Evolutionary conservation across 129 eudicot species (phyloP), one percentile per base, ranked within the genome.

Genomic region (Tanacetum coccineum): DNA sequence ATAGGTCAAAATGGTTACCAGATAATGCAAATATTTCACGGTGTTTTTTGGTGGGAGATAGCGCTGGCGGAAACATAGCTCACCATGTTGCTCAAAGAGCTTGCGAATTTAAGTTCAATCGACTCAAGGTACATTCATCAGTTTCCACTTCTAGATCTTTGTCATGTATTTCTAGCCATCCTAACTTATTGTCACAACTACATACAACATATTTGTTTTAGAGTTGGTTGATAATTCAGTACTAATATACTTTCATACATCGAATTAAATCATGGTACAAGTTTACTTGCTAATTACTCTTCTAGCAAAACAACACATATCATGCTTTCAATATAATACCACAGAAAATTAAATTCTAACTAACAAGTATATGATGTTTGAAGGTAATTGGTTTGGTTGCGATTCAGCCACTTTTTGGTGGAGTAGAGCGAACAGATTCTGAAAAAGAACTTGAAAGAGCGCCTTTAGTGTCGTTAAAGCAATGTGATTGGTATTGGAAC

Each of bases 11-110:
- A 12, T 42, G 70, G 13, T 69, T 79, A 15, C 83, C 83, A 15
- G 64, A 55, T 22, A 74, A 74, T 47, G 75, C 51, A 3, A 59
- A 73, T 44, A 44, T 79, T 56, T 74, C 83, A 11, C 68, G 57
- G 0, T 79, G 83, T 42, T 79, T 79, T 55, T 13, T 79, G 1
- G 80, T 60, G 13, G 83, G 83, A 17, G 83, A 79, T 55, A 79
- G 83, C 48, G 83, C 76, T 21, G 83, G 83, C 19, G 83, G 79
- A 30, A 70, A 79, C 42, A 25, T 79, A 18, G 76, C 79, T 68
- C 83, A 69, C 67, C 68, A 74, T 67, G 76, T 79, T 20, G 64
- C 70, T 54, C 67, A 56, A 50, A 70, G 75, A 74, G 74, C 83
- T 9, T 68, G 50, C 14, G 42, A 69, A 19, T 74, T 61, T 14